Evolutionary conservation across 1,284 basidiomycete species (phyloP).

Genomic region (Microbotryum intermedium): DNA sequence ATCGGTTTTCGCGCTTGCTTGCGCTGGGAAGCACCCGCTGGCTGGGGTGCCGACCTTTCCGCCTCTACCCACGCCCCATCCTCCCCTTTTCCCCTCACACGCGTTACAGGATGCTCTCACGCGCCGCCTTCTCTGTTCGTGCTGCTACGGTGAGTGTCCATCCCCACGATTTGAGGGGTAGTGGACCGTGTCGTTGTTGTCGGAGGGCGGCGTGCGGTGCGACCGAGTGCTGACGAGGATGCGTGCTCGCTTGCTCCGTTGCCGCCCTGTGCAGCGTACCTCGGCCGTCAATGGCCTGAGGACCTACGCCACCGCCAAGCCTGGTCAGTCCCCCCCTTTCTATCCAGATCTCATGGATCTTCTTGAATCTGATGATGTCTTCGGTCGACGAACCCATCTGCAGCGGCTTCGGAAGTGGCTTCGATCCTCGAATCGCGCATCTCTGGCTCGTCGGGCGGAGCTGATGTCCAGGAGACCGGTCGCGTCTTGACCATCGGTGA

Average conservation of each 20-base stretch:
- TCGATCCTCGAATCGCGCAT: conserved; percentile 98
- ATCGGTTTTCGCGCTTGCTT: too few relatives aligned
- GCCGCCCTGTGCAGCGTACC: conserved; percentile 17
- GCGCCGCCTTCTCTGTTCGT: background rate
- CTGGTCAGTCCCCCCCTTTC: conserved; percentile 61
- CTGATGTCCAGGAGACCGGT: conserved; percentile 97
- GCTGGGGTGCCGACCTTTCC: background rate
- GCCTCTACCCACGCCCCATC: background rate
- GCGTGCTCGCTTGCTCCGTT: background rate
- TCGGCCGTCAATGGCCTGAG: conserved; percentile 22
- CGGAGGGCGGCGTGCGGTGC: background rate
- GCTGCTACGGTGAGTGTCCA: background rate
- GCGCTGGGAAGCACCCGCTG: too few relatives aligned
- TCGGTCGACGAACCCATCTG: conserved; percentile 3
- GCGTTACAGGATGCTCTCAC: conserved; percentile 1
- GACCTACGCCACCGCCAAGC: conserved; percentile 94
- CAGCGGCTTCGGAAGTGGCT: conserved; percentile 97
- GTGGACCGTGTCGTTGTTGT: background rate
- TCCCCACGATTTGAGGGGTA: background rate
- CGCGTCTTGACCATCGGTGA: conserved; percentile 99
- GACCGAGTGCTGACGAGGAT: background rate
- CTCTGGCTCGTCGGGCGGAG: conserved; percentile 77
- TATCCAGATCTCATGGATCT: background rate
- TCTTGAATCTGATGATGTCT: background rate
- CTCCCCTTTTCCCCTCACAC: background rate